These are phyloP conservation scores for Solanum etuberosum DNA, from an alignment of 257 asterid species.

Conservation along the genomic window DNA sequence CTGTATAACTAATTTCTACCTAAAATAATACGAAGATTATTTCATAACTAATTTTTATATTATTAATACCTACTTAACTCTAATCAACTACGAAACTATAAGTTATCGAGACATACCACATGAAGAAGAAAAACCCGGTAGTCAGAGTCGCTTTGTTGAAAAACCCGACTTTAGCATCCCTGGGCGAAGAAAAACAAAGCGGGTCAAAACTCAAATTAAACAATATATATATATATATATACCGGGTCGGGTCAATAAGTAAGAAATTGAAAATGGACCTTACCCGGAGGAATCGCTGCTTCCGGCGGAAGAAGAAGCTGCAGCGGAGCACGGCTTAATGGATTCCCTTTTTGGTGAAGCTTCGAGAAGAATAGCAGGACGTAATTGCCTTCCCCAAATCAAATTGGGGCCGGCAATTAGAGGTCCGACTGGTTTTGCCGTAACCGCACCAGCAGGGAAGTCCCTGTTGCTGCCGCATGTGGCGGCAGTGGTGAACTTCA, in stretches of 20 bases:
- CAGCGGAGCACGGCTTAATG: constrained; percentile 47
- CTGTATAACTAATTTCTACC: too few relatives aligned
- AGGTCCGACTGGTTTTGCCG: constrained; percentile 14
- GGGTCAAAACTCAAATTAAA: background rate
- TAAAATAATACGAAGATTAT: too few relatives aligned
- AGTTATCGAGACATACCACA: constrained; percentile 53
- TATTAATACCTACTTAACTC: background rate
- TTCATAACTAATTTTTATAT: background rate
- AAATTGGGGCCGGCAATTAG: constrained; percentile 46
- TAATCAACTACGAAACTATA: background rate
- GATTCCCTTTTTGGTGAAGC: constrained; percentile 44
- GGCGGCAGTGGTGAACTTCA: constrained; percentile 27
- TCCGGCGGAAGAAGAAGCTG: constrained; percentile 69
- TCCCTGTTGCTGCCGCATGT: background rate
- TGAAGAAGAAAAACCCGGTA: constrained; percentile 97
- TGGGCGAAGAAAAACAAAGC: constrained; percentile 1
- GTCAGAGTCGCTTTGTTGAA: constrained; percentile 57
- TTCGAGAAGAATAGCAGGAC: constrained; percentile 58
- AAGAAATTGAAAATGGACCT: constrained; percentile 34
- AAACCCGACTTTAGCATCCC: constrained; percentile 70
- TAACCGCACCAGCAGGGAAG: background rate
- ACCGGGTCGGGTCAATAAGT: constrained; percentile 6
- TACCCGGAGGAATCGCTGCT: constrained; percentile 87
- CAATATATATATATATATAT: too few relatives aligned
- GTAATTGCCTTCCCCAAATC: constrained; percentile 69